These are phyloP conservation scores for Sutorius eximius DNA, from an alignment of 1,284 basidiomycete species.

Conservation along the genomic window DNA sequence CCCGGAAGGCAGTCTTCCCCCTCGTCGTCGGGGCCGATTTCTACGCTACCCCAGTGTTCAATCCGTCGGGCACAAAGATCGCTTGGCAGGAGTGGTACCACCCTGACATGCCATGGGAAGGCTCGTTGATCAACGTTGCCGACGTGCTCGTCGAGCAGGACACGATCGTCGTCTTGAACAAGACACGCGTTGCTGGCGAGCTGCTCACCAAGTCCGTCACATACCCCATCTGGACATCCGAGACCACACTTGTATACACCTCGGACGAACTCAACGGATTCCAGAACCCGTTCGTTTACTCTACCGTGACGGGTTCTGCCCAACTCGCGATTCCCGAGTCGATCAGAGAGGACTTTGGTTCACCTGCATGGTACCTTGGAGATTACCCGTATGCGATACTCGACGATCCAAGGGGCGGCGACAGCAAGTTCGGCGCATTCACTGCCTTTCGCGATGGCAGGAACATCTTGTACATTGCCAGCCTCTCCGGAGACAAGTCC, in stretches of 20 bases:
- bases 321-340: slow-evolving; percentile 45
- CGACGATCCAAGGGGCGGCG: slow-evolving; percentile 23
- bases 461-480: slow-evolving; percentile 48
- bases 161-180: slow-evolving; percentile 26
- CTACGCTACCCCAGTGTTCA: slow-evolving; percentile 59
- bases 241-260: slow-evolving; percentile 63
- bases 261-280: slow-evolving; percentile 58
- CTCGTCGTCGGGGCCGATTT: slow-evolving; percentile 54
- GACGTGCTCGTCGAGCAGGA: slow-evolving; percentile 43
- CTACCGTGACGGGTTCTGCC: slow-evolving; percentile 32
- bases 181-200: slow-evolving; percentile 49
- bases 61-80: slow-evolving; percentile 63
- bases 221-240: slow-evolving; percentile 61
- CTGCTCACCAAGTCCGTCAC: slow-evolving; percentile 46
- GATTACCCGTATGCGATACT: slow-evolving; percentile 51
- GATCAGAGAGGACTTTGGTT: slow-evolving; percentile 54
- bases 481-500: slow-evolving; percentile 37
- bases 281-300: slow-evolving; percentile 66
- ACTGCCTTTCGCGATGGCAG: slow-evolving; percentile 51
- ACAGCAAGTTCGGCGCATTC: slow-evolving; percentile 45
- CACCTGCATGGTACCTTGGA: slow-evolving; percentile 56
- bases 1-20: slow-evolving; percentile 27
- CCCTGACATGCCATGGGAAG: slow-evolving; percentile 85
- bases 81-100: slow-evolving; percentile 75
- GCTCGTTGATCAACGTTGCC: slow-evolving; percentile 59